Conservation (phyloP, 1,284 basidiomycete species). For the Ceratobasidium sp. region DNA sequence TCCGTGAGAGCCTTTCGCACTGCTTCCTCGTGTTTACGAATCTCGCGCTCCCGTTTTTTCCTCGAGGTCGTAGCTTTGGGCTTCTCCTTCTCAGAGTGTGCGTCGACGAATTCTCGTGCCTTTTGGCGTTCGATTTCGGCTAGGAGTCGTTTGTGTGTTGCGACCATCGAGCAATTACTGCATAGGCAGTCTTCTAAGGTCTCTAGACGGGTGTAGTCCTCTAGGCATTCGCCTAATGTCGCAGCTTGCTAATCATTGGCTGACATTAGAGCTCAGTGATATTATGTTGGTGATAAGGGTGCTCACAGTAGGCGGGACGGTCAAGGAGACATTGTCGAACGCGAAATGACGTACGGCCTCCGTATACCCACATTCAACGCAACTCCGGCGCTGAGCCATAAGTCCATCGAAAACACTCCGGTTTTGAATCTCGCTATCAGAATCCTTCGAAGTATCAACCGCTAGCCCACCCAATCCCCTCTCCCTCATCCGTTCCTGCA, state of each 20-base stretch:
- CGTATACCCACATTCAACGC: constrained; percentile 85
- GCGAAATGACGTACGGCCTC: constrained; percentile 90
- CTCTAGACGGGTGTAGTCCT: constrained; percentile 86
- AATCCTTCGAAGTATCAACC: constrained; percentile 45
- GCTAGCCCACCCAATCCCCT: constrained; percentile 70
- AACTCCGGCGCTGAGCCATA: constrained; percentile 85
- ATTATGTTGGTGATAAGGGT: constrained; percentile 41
- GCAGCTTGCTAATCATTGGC: constrained; percentile 51
- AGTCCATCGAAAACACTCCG: constrained; percentile 83
- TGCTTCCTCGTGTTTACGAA: constrained; percentile 70
- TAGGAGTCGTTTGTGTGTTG: constrained; percentile 72
- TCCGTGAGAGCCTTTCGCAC: constrained; percentile 77
- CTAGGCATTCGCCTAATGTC: constrained; percentile 77
- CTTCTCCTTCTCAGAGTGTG: constrained; percentile 48
- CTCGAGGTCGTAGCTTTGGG: constrained; percentile 68
- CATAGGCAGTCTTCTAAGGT: constrained; percentile 86
- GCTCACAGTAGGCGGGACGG: constrained; percentile 70
- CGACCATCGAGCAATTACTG: constrained; percentile 81
- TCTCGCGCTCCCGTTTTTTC: constrained; percentile 79
- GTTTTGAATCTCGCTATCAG: constrained; percentile 55
- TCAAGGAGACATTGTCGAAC: constrained; percentile 85
- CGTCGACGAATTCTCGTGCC: not conserved
- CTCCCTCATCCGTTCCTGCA: constrained; percentile 74
- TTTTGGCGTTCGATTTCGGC: constrained; percentile 69
- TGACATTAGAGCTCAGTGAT: not conserved